These are phyloP conservation scores for Russula compacta DNA, from an alignment of 768 basidiomycete species.

Conservation along the genomic window DNA sequence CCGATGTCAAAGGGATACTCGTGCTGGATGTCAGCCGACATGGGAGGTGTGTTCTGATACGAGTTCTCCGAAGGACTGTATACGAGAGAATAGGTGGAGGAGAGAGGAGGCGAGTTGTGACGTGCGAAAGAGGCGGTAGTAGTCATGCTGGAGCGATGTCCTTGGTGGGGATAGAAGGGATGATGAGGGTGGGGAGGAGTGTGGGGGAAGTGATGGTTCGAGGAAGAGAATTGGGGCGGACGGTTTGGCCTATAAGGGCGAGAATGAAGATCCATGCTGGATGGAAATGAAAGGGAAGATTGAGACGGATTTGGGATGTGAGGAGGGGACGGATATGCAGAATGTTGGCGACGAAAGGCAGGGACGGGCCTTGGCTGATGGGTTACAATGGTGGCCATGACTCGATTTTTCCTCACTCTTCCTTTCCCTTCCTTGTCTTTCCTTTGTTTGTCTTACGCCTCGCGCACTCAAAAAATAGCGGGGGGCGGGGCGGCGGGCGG, in stretches of 20 bases:
- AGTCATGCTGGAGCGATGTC: not conserved
- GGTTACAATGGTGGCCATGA: conserved; percentile 13
- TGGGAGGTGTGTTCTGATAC: conserved; percentile 2
- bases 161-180: not conserved
- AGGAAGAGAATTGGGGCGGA: conserved; percentile 5
- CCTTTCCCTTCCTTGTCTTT: not conserved
- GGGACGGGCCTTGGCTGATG: conserved; percentile 14
- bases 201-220: not conserved
- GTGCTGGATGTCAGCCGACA: conserved; percentile 4
- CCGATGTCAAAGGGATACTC: conserved; percentile 15
- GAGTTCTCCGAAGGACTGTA: conserved; percentile 7
- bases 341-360: conserved; percentile 14
- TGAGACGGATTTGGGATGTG: conserved; percentile 9
- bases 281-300: conserved; percentile 13
- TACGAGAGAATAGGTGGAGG: conserved; percentile 10
- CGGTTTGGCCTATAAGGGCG: conserved; percentile 18
- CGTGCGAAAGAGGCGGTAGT: not conserved
- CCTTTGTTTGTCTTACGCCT: not conserved
- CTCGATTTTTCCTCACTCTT: not conserved
- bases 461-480: not conserved
- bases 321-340: conserved; percentile 9
- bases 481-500: not conserved
- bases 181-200: conserved; percentile 6
- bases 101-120: conserved; percentile 1
- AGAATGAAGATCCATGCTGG: conserved; percentile 11